A percentile compares a stretch with the other conserved stretches of the same genome.
Evolutionary conservation across 768 basidiomycete genomes (phyloP).

Genomic region (Nidularia sp.): DNA sequence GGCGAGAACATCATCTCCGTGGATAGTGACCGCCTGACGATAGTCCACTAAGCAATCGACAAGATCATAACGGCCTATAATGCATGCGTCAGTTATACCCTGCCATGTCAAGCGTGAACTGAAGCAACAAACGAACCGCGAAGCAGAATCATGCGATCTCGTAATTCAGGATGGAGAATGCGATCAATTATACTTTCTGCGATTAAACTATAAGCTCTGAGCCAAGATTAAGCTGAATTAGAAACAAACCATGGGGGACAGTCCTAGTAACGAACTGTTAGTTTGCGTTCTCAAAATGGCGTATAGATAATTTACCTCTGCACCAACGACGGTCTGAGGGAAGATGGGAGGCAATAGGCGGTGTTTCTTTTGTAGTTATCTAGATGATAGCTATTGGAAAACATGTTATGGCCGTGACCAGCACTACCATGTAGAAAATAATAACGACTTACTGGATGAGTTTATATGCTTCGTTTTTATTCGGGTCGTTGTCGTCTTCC

Average conservation of each 20-base stretch:
- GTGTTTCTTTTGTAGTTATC: slow-evolving; percentile 87
- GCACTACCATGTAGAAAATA: no score
- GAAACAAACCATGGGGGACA: slow-evolving; percentile 71
- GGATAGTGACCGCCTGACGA: slow-evolving; percentile 63
- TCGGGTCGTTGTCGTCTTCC: slow-evolving; percentile 67
- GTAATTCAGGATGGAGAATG: slow-evolving; percentile 83
- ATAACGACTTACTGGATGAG: slow-evolving; percentile 59
- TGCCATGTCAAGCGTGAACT: neutral
- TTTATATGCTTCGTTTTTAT: slow-evolving; percentile 76
- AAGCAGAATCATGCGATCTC: slow-evolving; percentile 87
- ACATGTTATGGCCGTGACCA: neutral
- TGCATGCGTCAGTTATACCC: slow-evolving; percentile 1
- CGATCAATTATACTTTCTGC: slow-evolving; percentile 89
- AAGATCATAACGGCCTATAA: slow-evolving; percentile 69
- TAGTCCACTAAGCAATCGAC: slow-evolving; percentile 79
- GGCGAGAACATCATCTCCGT: slow-evolving; percentile 89
- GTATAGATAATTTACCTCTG: slow-evolving; percentile 52
- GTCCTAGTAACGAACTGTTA: slow-evolving; percentile 38
- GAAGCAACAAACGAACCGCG: slow-evolving; percentile 48
- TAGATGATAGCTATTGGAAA: slow-evolving; percentile 69
- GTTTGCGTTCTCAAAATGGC: no score
- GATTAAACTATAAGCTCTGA: slow-evolving; percentile 1
- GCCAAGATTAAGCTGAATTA: slow-evolving; percentile 5
- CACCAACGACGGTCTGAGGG: slow-evolving; percentile 82
- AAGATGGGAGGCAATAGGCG: slow-evolving; percentile 83